Evolutionary conservation across 1,284 basidiomycete species (phyloP), one percentile per base, ranked within the genome.

Genomic region (Volvariella volvacea): DNA sequence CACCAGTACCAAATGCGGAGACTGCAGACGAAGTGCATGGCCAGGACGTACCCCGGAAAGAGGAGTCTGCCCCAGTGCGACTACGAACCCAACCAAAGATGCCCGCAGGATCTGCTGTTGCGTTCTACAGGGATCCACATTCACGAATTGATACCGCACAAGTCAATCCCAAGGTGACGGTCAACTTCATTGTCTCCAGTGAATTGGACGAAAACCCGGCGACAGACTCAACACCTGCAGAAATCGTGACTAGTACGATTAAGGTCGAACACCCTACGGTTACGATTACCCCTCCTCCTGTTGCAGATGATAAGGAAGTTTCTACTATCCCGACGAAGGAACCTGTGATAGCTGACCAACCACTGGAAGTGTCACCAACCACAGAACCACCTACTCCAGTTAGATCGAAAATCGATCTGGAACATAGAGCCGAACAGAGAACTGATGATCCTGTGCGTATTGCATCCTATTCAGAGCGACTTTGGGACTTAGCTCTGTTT

Each of bases 121-220:
- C 79, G 20, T 87, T 86, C 61, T 81, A 82, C 59, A 79, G 80
- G 37, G 74, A 78, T 54, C n/a, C n/a, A n/a, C n/a, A n/a, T 28
- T 75, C 74, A 3, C 68, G 69, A 22, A 66, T 74, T 33, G 72
- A 77, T 46, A 56, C 62, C 16, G 66, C 70, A 32, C 65, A 64
- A 47, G 64, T 68, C 43, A 67, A 74, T 49, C 53, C 64, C 4
- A 71, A 67, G 43, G 56, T 68, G 15, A 51, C 66, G 10, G 79
- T 83, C 46, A 78, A 75, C 49, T 90, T 91, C 62, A 85, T 80
- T 42, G 83, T 90, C 32, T 73, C 67, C 42, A 89, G 85, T 56
- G 88, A 90, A 59, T 56, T 90, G 45, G 83, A 87, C 47, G 73
- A 68, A 19, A 51, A 45, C 36, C 41, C 48, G 7, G 47, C 45